Evolutionary conservation across 345 rosid species (phyloP).

Genomic region (Erodium maritimum): DNA sequence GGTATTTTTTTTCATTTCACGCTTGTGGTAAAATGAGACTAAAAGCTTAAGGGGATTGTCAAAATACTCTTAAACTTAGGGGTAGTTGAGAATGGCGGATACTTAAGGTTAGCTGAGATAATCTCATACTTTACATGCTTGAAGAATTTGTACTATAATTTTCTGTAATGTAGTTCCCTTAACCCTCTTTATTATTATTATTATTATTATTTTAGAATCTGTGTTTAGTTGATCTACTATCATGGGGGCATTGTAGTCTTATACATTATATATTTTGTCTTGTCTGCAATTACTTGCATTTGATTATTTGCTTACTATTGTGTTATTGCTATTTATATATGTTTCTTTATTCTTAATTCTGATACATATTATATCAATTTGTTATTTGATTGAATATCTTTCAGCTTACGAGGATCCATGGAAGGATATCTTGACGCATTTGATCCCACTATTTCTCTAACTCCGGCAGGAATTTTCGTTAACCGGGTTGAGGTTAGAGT

Average conservation of each 20-base stretch:
- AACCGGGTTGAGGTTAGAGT: constrained; percentile 62
- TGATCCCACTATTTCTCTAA: constrained; percentile 48
- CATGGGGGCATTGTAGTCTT: no score
- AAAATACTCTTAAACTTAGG: no score
- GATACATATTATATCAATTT: background rate
- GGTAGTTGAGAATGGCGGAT: no score
- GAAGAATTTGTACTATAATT: constrained; percentile 1
- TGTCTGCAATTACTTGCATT: no score
- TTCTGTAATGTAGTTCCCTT: background rate
- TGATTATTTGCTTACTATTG: no score
- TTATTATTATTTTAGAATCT: background rate
- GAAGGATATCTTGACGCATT: constrained; percentile 91
- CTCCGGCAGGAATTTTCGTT: constrained; percentile 84
- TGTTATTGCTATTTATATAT: background rate
- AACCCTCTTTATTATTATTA: background rate
- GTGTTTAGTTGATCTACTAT: no score
- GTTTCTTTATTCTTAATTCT: background rate
- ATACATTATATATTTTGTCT: no score
- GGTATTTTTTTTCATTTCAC: no score
- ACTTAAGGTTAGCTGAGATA: no score
- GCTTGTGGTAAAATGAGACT: no score
- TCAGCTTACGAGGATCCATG: constrained; percentile 88
- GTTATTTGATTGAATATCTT: constrained; percentile 10
- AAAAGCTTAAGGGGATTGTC: no score
- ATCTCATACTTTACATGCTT: no score